Percentiles rank a stretch among this genome's conserved stretches.
These are phyloP conservation scores for Phytophthora brassicae DNA, from an alignment of 352 stramenopile genomes.

Conservation along the genomic window DNA sequence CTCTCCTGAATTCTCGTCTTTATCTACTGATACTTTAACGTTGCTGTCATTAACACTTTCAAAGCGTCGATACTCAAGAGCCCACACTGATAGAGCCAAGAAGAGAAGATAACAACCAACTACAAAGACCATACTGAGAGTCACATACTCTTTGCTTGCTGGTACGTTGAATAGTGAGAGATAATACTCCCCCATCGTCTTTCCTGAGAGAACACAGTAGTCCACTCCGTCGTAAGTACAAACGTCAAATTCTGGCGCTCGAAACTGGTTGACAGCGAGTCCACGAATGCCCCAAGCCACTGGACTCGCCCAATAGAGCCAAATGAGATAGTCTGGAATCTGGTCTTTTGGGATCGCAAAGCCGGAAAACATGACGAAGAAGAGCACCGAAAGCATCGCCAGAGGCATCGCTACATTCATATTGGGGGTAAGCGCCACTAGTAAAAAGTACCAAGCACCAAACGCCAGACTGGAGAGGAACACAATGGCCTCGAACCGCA, in stretches of 20 bases:
- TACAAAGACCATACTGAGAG: conserved; percentile 40
- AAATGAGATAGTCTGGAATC: conserved; percentile 49
- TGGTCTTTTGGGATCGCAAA: conserved; percentile 52
- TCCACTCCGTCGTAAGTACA: conserved; percentile 37
- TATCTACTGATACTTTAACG: conserved; percentile 1
- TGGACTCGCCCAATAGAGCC: conserved; percentile 48
- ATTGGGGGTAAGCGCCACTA: conserved; percentile 40
- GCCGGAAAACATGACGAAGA: conserved; percentile 53
- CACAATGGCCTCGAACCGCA: conserved; percentile 45
- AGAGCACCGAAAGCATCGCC: conserved; percentile 44
- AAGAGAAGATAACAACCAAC: conserved; percentile 40
- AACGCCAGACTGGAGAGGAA: conserved; percentile 52
- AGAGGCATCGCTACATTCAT: conserved; percentile 46
- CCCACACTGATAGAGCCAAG: conserved; percentile 28
- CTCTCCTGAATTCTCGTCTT: not conserved
- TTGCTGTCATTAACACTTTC: conserved; percentile 24
- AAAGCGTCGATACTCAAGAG: conserved; percentile 36
- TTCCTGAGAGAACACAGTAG: conserved; percentile 27
- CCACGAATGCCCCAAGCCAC: conserved; percentile 38
- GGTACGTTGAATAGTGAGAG: conserved; percentile 41
- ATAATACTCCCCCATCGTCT: conserved; percentile 46
- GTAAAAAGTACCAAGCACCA: conserved; percentile 45
- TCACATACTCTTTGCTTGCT: conserved; percentile 34
- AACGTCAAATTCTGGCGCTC: conserved; percentile 34
- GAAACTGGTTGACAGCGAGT: conserved; percentile 44